phyloP scores from a whole-genome alignment of 768 basidiomycete species.

The Krasilnikovozyma curviuscula region DNA sequence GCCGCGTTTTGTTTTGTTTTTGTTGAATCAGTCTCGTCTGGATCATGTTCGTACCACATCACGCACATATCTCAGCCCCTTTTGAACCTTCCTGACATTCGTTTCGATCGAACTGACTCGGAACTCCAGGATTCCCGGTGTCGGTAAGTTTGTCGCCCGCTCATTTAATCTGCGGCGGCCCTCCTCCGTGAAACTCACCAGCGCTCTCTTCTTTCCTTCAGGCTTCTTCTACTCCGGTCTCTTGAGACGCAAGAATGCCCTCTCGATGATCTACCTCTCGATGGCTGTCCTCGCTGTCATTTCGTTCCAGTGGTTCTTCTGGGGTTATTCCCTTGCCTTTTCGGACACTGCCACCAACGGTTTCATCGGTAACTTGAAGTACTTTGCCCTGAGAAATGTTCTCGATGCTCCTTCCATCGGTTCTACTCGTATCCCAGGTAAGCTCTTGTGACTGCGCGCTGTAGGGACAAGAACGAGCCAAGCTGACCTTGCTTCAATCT shows the following conservation, averaged over 20 bases:
- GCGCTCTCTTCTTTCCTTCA: not conserved
- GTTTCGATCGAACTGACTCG: too few relatives aligned
- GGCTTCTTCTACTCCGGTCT: slow-evolving; percentile 26
- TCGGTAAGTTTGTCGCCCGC: too few relatives aligned
- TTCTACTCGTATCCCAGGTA: slow-evolving; percentile 57
- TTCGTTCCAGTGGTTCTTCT: slow-evolving; percentile 41
- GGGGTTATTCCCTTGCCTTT: slow-evolving; percentile 86
- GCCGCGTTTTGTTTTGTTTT: too few relatives aligned
- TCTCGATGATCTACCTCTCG: slow-evolving; percentile 28
- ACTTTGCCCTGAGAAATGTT: slow-evolving; percentile 37
- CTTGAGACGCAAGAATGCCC: slow-evolving; percentile 30
- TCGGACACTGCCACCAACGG: slow-evolving; percentile 34
- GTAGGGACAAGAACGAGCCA: too few relatives aligned
- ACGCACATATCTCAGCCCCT: not conserved
- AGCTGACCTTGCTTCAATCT: not conserved
- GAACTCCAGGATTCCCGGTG: too few relatives aligned
- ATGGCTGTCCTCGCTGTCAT: slow-evolving; percentile 26
- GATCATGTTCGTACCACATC: not conserved
- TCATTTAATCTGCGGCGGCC: too few relatives aligned
- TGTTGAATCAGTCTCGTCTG: too few relatives aligned
- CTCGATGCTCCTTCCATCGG: slow-evolving; percentile 34
- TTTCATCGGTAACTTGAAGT: slow-evolving; percentile 72
- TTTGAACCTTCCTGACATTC: not conserved
- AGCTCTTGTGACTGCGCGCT: slow-evolving; percentile 64
- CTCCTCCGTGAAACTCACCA: too few relatives aligned